These are phyloP conservation scores for Bryopsis sp. DNA, from an alignment of 139 green algal species.

Conservation along the genomic window DNA sequence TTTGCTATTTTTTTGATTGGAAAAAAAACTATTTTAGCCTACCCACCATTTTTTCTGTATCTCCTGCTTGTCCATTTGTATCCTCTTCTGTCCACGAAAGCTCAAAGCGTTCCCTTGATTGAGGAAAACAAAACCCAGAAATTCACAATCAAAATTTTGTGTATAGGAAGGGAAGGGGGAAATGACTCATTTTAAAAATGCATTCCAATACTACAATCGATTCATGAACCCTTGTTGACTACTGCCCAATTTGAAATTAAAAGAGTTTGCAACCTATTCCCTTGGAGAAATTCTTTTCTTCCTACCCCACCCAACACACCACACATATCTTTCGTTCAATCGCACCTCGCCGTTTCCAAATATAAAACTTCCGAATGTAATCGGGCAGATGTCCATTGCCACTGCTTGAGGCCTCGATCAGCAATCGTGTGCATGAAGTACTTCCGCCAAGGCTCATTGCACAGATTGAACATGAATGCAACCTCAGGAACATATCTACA, in stretches of 20 bases:
- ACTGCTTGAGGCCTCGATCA: conserved; percentile 79
- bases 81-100: not conserved
- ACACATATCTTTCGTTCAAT: not conserved
- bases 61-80: not conserved
- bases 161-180: too few relatives aligned
- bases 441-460: conserved; percentile 93
- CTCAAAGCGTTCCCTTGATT: conserved; percentile 7
- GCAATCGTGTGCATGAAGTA: conserved; percentile 78
- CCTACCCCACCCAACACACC: not conserved
- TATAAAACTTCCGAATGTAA: conserved; percentile 73
- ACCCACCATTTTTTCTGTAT: not conserved
- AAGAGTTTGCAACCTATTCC: too few relatives aligned
- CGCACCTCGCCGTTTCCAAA: conserved; percentile 66
- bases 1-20: too few relatives aligned
- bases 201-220: too few relatives aligned
- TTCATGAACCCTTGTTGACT: too few relatives aligned
- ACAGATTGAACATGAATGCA: conserved; percentile 91
- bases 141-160: too few relatives aligned
- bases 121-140: not conserved
- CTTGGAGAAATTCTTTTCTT: too few relatives aligned
- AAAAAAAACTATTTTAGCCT: not conserved
- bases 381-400: conserved; percentile 77
- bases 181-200: too few relatives aligned
- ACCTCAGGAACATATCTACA: conserved; percentile 60
- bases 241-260: too few relatives aligned